Evolutionary conservation across 148 eudicot genomes (phyloP), one percentile per base, ranked within the genome.

Genomic region (Fagopyrum homotropicum): DNA sequence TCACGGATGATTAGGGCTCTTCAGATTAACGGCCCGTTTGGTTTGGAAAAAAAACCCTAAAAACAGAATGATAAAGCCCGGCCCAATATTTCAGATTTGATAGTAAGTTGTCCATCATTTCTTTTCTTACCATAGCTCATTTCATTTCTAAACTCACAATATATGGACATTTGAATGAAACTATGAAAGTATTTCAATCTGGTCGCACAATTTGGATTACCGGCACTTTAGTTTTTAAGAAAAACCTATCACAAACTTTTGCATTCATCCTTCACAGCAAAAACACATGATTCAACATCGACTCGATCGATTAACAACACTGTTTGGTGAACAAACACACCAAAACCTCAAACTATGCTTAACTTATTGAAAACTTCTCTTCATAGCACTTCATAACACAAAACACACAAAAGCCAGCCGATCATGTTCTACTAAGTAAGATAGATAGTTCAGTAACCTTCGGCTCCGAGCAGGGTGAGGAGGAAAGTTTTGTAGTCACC

Each of bases 401-500:
- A 17, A 66, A 35, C 17, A 16, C 12, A 30, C 11, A 57, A 57
- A 4, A 9, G 19, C 40, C 26, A 59, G 40, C 9, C 26, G 40
- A 59, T 59, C 66, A 30, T 63, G 16, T 57, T 19, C 17, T 17
- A 57, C 35, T 4, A 15, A 60, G 19, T 11, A 9, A 30, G 19
- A 22, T 26, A 30, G 19, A 22, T 26, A 7, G 43, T 45, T 72
- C 55, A 72, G 76, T 82, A 84, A 50, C 81, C 82, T 69, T 80
- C 79, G 0, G 81, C 76, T 4, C 97, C 98, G 1, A 95, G 80
- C 76, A 95, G 72, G 63, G 98, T 79, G 7, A 92, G 89, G 80
- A 95, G 89, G 82, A 95, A 89, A 5, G 81, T 74, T 83, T 89
- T 85, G 83, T 95, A 92, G 77, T 92, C 84, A 9, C 98, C 88